Conservation (phyloP, 192 early-diverging fungal species). For the Podila horticola region DNA sequence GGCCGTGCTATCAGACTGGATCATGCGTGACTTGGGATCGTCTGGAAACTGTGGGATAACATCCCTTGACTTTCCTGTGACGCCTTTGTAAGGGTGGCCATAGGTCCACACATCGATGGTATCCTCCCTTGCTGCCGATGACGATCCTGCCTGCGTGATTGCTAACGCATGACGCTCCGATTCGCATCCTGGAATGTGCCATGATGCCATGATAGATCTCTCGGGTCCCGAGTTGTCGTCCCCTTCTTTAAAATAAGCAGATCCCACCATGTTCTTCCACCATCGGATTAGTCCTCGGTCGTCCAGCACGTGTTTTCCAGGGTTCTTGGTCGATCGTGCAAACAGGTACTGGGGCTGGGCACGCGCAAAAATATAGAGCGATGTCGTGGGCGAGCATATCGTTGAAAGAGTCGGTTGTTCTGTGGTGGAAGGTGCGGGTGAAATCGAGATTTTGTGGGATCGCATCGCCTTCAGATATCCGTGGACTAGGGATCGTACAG, state of each 20-base stretch:
- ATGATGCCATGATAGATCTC: constrained; percentile 45
- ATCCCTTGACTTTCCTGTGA: constrained; percentile 22
- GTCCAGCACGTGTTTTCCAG: constrained; percentile 67
- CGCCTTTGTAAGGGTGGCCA: constrained; percentile 38
- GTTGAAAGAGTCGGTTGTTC: not conserved
- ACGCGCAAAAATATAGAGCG: constrained; percentile 80
- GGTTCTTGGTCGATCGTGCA: constrained; percentile 72
- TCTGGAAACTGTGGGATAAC: constrained; percentile 34
- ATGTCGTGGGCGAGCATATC: constrained; percentile 3
- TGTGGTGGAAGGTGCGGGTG: not conserved
- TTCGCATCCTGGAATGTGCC: constrained; percentile 66
- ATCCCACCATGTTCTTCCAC: constrained; percentile 69
- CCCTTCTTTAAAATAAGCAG: constrained; percentile 16
- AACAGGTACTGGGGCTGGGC: constrained; percentile 91
- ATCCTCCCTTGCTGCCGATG: not conserved
- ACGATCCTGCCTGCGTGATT: constrained; percentile 22
- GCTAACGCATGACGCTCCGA: constrained; percentile 41
- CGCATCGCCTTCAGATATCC: constrained; percentile 47
- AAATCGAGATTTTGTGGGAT: not conserved
- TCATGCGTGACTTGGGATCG: constrained; percentile 43
- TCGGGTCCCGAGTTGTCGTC: not conserved
- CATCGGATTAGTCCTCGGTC: constrained; percentile 77
- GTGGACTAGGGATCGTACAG: constrained; percentile 37
- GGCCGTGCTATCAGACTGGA: constrained; percentile 26
- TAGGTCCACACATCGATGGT: constrained; percentile 38